A percentile compares a stretch with the other conserved stretches of the same genome.
phyloP scores from a whole-genome alignment of 2,329 filamentous ascomycete genomes.

The Knufia fluminis region DNA sequence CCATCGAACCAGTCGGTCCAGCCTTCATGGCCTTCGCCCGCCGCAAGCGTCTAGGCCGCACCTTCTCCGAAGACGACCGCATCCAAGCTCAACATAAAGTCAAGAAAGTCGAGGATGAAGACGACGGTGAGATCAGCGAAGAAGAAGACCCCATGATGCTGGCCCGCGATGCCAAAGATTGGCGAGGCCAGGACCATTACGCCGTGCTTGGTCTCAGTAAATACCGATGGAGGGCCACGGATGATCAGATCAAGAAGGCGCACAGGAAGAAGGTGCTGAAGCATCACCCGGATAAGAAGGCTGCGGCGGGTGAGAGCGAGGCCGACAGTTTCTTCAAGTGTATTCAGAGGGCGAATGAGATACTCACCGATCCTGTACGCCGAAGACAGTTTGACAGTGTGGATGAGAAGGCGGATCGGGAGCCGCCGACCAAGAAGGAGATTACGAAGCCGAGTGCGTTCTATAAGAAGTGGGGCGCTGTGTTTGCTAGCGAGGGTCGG shows the following conservation, averaged over 20 bases:
- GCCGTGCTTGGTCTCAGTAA: slow-evolving; percentile 87
- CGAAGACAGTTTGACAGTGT: slow-evolving; percentile 95
- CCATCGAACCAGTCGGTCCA: slow-evolving; percentile 90
- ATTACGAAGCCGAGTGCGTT: slow-evolving; percentile 68
- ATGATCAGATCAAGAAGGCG: slow-evolving; percentile 97
- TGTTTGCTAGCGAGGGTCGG: slow-evolving; percentile 84
- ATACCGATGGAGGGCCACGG: slow-evolving; percentile 84
- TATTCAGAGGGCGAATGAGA: slow-evolving; percentile 94
- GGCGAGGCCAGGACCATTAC: slow-evolving; percentile 99
- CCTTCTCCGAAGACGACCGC: slow-evolving; percentile 96
- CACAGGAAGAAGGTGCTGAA: slow-evolving; percentile 99
- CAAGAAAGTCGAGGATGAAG: slow-evolving; percentile 89
- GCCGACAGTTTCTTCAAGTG: slow-evolving; percentile 99
- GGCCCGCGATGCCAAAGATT: slow-evolving; percentile 91
- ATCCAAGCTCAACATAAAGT: slow-evolving; percentile 91
- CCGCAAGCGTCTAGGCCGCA: slow-evolving; percentile 83
- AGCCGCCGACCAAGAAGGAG: slow-evolving; percentile 88
- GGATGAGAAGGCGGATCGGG: slow-evolving; percentile 84
- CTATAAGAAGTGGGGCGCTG: slow-evolving; percentile 86
- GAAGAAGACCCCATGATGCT: slow-evolving; percentile 88
- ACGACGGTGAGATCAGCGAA: slow-evolving; percentile 86
- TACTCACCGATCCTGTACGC: slow-evolving; percentile 84
- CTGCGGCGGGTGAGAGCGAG: slow-evolving; percentile 73
- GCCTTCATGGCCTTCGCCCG: slow-evolving; percentile 97
- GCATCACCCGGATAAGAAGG: slow-evolving; percentile 98